phyloP scores from a whole-genome alignment of 768 basidiomycete genomes.

The Holtermanniella nyarrowii region DNA sequence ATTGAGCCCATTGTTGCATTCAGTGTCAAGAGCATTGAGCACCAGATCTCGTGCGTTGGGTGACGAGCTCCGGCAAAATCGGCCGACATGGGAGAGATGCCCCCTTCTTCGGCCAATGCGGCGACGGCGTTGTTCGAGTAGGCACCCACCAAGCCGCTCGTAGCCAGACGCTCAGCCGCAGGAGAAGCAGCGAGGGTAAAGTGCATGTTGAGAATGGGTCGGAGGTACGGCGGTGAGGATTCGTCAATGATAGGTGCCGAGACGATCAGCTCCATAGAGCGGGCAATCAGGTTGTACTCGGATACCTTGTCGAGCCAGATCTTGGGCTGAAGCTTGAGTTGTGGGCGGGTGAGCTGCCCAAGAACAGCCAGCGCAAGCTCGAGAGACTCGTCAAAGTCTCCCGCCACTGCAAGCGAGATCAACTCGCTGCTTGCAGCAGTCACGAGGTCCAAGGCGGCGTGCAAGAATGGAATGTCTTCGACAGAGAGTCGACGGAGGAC shows the following conservation, averaged over 20 bases:
- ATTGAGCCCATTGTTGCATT: constrained; percentile 61
- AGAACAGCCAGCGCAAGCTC: constrained; percentile 19
- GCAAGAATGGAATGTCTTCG: constrained; percentile 52
- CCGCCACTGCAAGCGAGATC: neutral
- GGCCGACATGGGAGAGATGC: constrained; percentile 56
- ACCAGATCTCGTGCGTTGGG: constrained; percentile 71
- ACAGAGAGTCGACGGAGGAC: constrained; percentile 58
- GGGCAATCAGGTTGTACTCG: constrained; percentile 65
- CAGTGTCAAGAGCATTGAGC: constrained; percentile 69
- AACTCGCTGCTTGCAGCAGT: constrained; percentile 44
- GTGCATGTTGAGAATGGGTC: constrained; percentile 74
- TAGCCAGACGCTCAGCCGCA: constrained; percentile 74
- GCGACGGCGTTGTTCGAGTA: constrained; percentile 77
- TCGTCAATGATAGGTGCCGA: constrained; percentile 46
- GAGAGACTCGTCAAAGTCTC: constrained; percentile 2
- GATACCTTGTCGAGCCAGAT: constrained; percentile 72
- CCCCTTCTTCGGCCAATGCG: constrained; percentile 61
- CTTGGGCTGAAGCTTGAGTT: constrained; percentile 41
- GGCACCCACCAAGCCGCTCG: constrained; percentile 66
- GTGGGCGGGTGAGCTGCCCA: constrained; percentile 16
- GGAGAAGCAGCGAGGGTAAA: constrained; percentile 69
- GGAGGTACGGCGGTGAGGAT: constrained; percentile 55
- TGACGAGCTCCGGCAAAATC: constrained; percentile 66
- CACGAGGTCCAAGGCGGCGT: constrained; percentile 52
- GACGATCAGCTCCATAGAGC: constrained; percentile 62